Evolutionary conservation across 495 filamentous ascomycete species (phyloP).

Genomic region (Jackrogersella minutella): DNA sequence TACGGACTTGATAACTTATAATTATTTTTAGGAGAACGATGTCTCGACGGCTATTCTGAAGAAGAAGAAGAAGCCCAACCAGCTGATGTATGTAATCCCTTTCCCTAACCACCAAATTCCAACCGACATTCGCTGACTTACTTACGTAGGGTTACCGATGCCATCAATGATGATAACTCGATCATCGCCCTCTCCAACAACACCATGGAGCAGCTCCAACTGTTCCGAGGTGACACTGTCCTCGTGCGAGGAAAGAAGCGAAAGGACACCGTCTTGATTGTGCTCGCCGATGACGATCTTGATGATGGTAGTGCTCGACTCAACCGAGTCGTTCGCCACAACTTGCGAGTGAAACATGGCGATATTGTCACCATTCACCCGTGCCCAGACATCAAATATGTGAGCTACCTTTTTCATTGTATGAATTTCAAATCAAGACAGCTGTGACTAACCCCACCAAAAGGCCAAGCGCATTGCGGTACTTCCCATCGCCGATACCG

Average conservation of each 20-base stretch:
- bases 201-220: slow-evolving; percentile 97
- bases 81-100: slow-evolving; percentile 76
- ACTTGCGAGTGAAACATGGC: slow-evolving; percentile 97
- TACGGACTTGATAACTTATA: slow-evolving; percentile 41
- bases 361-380: slow-evolving; percentile 96
- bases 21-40: slow-evolving; percentile 74
- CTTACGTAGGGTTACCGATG: slow-evolving; percentile 85
- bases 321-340: slow-evolving; percentile 97
- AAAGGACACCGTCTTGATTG: slow-evolving; percentile 98
- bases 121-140: slow-evolving; percentile 48
- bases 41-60: slow-evolving; percentile 97
- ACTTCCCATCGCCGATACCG: slow-evolving; percentile 96
- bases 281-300: slow-evolving; percentile 95
- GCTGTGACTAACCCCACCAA: slow-evolving; percentile 22
- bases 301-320: slow-evolving; percentile 96
- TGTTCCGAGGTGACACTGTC: slow-evolving; percentile 98
- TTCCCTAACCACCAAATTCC: neutral
- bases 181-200: slow-evolving; percentile 98
- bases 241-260: slow-evolving; percentile 99
- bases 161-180: slow-evolving; percentile 98
- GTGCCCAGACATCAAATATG: slow-evolving; percentile 99
- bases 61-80: slow-evolving; percentile 99
- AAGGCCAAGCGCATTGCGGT: slow-evolving; percentile 99
- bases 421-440: neutral
- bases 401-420: slow-evolving; percentile 57